phyloP scores from a whole-genome alignment of 1,139 yeast genomes.

The Zygosaccharomyces pseudobailii region DNA sequence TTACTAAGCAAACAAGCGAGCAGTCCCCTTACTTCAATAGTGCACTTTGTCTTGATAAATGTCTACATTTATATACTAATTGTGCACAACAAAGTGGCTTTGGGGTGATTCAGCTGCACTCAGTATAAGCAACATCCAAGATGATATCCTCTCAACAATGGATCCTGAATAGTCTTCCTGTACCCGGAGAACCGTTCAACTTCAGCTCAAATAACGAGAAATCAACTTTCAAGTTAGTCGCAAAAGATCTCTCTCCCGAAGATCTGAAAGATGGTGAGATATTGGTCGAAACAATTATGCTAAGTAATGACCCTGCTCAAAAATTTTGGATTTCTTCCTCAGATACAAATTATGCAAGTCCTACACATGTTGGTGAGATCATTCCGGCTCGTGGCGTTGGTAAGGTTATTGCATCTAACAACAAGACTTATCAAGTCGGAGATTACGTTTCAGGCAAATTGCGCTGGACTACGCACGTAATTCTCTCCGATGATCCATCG shows the following conservation, averaged over 20 bases:
- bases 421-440: slow-evolving; percentile 40
- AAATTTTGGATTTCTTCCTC: slow-evolving; percentile 53
- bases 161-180: slow-evolving; percentile 29
- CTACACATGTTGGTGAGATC: slow-evolving; percentile 44
- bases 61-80: too few relatives aligned
- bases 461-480: slow-evolving; percentile 43
- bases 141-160: too few relatives aligned
- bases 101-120: too few relatives aligned
- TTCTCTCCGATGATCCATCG: slow-evolving; percentile 27
- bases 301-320: slow-evolving; percentile 68
- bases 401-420: slow-evolving; percentile 45
- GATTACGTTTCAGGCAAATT: slow-evolving; percentile 38
- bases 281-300: slow-evolving; percentile 43
- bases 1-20: too few relatives aligned
- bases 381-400: slow-evolving; percentile 50
- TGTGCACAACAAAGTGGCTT: too few relatives aligned
- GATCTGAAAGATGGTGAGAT: slow-evolving; percentile 43
- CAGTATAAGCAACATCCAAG: too few relatives aligned
- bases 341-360: slow-evolving; percentile 44
- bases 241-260: slow-evolving; percentile 26
- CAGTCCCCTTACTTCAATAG: too few relatives aligned
- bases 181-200: slow-evolving; percentile 29
- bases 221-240: slow-evolving; percentile 38
- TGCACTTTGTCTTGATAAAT: too few relatives aligned
- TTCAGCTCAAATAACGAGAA: slow-evolving; percentile 32